Base-by-base conservation (phyloP, 2,329 filamentous ascomycete genomes). In the Diaporthe nobilis region DNA sequence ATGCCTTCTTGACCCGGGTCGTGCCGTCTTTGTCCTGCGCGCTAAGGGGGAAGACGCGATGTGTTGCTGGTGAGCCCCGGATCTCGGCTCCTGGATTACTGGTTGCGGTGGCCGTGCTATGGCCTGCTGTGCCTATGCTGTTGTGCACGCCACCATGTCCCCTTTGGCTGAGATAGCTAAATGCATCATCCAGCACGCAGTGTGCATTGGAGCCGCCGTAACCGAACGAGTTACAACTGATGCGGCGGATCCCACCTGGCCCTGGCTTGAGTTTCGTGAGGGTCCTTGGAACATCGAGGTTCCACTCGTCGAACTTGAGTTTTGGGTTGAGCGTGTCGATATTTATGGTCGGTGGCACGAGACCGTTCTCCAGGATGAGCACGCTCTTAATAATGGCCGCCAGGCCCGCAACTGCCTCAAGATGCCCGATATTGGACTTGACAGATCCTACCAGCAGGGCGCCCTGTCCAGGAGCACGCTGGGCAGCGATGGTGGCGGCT, bases 381-480 rank as follows among this genome's bases (percentile, higher is more conserved):
- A n/a, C 31, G 7, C 57, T 49, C 34, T 75, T 75, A 22, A 67
- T 34, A 17, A 75, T 15, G 31, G 55, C 53, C 1, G 68, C 68
- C 9, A 75, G 37, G 8, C 73, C 73, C 9, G 20, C 42, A 6
- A 28, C 42, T 6, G 28, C 42, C 28, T 75, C 73, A 2, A 60
- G 44, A 37, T 75, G 73, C 5, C 73, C 73, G 20, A 72, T 60
- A 61, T 83, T 84, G 6, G 80, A 80, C 68, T 84, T 84, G 8
- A 84, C 79, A 9, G 82, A 81, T 0, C 82, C 82, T 25, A 84
- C 80, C 25, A 79, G 65, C 1, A 83, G 77, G 2, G 42, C 39
- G n/a, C 9, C 20, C 13, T 47, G n/a, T 22, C 44, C 22, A 42
- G 17, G 79, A 9, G 4, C 13, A 17, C 53, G 53, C 1, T 22